phyloP scores from a whole-genome alignment of 129 eudicot genomes.

The Artemisia argyi region DNA sequence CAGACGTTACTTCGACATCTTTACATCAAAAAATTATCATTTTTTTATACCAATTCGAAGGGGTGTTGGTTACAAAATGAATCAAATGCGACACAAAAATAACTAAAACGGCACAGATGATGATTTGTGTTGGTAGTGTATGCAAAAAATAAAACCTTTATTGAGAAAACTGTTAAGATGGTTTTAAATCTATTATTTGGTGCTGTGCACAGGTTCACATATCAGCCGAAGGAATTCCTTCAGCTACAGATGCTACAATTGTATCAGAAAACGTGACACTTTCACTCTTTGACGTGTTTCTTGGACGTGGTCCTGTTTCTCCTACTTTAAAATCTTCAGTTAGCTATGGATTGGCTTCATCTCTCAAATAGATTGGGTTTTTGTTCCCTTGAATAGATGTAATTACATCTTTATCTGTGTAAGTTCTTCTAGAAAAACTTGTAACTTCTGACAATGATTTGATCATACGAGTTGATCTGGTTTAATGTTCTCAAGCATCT shows the following conservation, averaged over 20 bases:
- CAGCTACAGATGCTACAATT: slow-evolving; percentile 62
- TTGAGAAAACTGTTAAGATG: not conserved
- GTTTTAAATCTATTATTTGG: not conserved
- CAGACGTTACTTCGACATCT: too few species aligned
- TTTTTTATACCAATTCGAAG: too few species aligned
- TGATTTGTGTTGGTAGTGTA: too few species aligned
- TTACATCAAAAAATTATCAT: too few species aligned
- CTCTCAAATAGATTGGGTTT: slow-evolving; percentile 7
- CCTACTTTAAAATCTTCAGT: slow-evolving; percentile 80
- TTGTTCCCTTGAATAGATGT: slow-evolving; percentile 3
- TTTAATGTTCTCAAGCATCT: slow-evolving; percentile 73
- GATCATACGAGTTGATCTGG: slow-evolving; percentile 25
- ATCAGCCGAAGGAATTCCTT: slow-evolving; percentile 62
- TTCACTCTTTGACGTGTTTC: slow-evolving; percentile 84
- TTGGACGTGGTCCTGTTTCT: slow-evolving; percentile 80
- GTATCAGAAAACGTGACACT: slow-evolving; percentile 60
- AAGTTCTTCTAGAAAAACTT: not conserved
- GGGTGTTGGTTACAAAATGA: too few species aligned
- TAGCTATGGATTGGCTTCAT: slow-evolving; percentile 17
- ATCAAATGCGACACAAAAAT: too few species aligned
- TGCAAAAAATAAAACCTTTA: too few species aligned
- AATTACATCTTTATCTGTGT: slow-evolving; percentile 1
- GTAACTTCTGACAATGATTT: slow-evolving; percentile 16
- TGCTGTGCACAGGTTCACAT: slow-evolving; percentile 51
- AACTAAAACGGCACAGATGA: too few species aligned